Evolutionary conservation across 352 stramenopile genomes (phyloP), one percentile per base, ranked within the genome.

Genomic region (Phytophthora fragariaefolia): DNA sequence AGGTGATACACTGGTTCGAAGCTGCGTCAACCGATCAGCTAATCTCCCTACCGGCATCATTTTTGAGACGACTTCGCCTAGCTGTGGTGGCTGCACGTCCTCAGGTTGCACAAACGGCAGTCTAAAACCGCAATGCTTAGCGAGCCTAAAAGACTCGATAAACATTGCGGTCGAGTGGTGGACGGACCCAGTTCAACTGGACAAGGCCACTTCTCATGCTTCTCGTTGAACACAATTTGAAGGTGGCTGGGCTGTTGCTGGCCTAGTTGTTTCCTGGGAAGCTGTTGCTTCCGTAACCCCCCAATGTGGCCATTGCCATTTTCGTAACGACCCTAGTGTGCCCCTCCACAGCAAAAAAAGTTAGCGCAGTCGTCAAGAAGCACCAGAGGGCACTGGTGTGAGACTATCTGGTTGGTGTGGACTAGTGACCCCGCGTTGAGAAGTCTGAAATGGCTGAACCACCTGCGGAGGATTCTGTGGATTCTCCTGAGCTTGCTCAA

Each of bases 11-110:
- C 34, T 42, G 34, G 34, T 42, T 42, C 18, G 13, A 42, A 6
- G 34, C 34, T 6, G 34, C 13, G 18, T 7, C 34, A 7, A 8
- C 34, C 34, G 34, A 42, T 20, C 34, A 42, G 18, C 34, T 42
- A 20, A 6, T 42, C 13, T 13, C 13, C 6, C 15, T 42, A 17
- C 34, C 34, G 7, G 60, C 17, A 20, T 62, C 12, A 43, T 75
- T 77, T 43, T 59, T 82, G 38, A 67, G 74, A 22, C 60, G 43
- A 27, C 59, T 82, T 53, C 71, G 74, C 2, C 40, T 65, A 28
- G 71, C 68, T 8, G 63, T 82, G 8, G 56, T 82, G 5, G 63
- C 57, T 32, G 54, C 71, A 45, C 57, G 63, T 20, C 67, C 68
- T 4, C 47, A 59, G 10, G 13, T 59, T 23, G 7, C 40, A 17